These are phyloP conservation scores for Citrullus mucosospermus DNA, from an alignment of 306 rosid species.

Conservation along the genomic window DNA sequence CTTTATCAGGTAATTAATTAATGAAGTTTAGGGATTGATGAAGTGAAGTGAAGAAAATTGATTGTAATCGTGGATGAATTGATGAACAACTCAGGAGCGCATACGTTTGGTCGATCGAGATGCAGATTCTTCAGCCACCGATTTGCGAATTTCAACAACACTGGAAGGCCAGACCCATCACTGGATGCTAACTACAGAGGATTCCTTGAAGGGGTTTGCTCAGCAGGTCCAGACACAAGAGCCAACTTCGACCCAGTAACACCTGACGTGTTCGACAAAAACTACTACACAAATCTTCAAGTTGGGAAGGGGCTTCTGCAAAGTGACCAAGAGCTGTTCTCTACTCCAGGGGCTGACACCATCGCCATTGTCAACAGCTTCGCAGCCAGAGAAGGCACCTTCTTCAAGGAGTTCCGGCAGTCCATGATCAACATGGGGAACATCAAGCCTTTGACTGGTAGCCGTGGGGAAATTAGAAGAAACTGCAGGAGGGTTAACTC, in stretches of 20 bases:
- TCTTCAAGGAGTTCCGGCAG: conserved; percentile 29
- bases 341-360: conserved; percentile 15
- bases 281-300: conserved; percentile 31
- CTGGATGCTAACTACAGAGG: conserved; percentile 36
- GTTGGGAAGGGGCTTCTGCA: not conserved
- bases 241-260: conserved; percentile 9
- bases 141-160: conserved; percentile 38
- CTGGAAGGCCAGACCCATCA: conserved; percentile 45
- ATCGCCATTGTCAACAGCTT: conserved; percentile 6
- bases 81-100: conserved; percentile 36
- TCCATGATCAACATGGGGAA: conserved; percentile 77
- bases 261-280: conserved; percentile 37
- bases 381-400: not conserved
- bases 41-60: not conserved
- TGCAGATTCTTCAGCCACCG: conserved; percentile 39
- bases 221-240: not conserved
- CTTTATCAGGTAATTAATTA: conserved; percentile 42
- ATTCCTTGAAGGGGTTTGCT: conserved; percentile 34
- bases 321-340: conserved; percentile 9
- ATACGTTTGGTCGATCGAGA: conserved; percentile 62
- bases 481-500: conserved; percentile 22
- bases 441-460: conserved; percentile 46
- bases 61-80: too few species aligned
- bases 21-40: not conserved
- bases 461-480: conserved; percentile 22